Percentiles rank a stretch among this genome's conserved stretches.
These are phyloP conservation scores for Picea engelmannii DNA, from an alignment of 83 land plant species.

Conservation along the genomic window DNA sequence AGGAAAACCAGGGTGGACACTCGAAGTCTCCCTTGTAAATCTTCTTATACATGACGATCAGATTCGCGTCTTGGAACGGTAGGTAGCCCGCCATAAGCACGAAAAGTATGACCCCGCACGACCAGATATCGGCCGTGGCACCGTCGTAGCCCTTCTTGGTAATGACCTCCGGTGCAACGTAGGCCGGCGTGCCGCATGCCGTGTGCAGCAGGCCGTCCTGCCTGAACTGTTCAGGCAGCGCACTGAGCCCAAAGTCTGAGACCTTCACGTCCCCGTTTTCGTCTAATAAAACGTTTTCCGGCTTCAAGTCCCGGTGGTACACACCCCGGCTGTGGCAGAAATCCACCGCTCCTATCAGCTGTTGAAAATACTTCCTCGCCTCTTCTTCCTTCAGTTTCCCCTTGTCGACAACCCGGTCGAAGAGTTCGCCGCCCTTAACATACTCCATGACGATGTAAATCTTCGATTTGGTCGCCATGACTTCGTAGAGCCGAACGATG, in stretches of 20 bases:
- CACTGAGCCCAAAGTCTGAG: constrained; percentile 70
- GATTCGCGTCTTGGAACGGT: constrained; percentile 76
- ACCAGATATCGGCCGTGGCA: constrained; percentile 67
- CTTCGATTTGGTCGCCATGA: too few relatives aligned
- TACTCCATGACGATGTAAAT: too few relatives aligned
- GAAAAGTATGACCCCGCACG: constrained; percentile 75
- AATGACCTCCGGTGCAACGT: constrained; percentile 69
- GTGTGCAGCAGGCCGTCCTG: constrained; percentile 61
- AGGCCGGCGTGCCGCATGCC: constrained; percentile 64
- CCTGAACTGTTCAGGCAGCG: constrained; percentile 44
- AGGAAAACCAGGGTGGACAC: constrained; percentile 54
- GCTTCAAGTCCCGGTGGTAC: constrained; percentile 60
- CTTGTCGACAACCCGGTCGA: too few relatives aligned
- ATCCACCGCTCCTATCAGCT: too few relatives aligned
- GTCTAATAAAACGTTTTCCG: constrained; percentile 56
- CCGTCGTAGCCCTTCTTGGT: constrained; percentile 63
- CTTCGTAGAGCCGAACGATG: too few relatives aligned
- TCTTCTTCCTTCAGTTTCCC: too few relatives aligned
- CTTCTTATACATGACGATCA: constrained; percentile 72
- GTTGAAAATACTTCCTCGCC: too few relatives aligned
- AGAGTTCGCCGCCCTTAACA: too few relatives aligned
- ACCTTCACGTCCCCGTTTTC: constrained; percentile 53
- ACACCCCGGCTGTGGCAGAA: constrained; percentile 69
- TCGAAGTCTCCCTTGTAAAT: constrained; percentile 57
- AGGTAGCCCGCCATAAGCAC: constrained; percentile 63